Base-by-base conservation (phyloP, 306 rosid species). In the Sechiopsis laciniata region DNA sequence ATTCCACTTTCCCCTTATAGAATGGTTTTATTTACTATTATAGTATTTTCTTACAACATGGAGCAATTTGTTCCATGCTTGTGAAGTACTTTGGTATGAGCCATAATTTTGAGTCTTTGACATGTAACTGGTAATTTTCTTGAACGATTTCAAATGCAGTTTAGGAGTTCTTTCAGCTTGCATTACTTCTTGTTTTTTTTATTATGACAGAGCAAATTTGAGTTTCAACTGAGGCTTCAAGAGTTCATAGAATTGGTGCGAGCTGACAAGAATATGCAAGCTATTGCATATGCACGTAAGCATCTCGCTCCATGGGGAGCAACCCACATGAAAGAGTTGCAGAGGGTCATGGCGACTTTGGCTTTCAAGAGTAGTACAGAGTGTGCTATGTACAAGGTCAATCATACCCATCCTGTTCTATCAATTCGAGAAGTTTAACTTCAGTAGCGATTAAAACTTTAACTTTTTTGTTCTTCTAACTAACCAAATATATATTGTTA, bases 171-270 rank as follows among this genome's bases (percentile, higher is more conserved):
- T 71, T 55, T 74, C 22, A 45, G 42, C 60, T 32, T 74, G 21
- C 24, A 48, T 61, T 10, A 45, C 13, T 48, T 45, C 7, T 32
- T 60, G 29, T 74, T 75, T 32, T 60, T 42, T 74, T 75, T 21
- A 48, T 50, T 79, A 62, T 76, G 80, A 76, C 92, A 94, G 99
- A 88, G 97, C 78, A 86, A 94, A 80, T 85, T 94, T 68, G 97
- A 94, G 84, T 91, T 91, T 80, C 99, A 89, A 82, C 73, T 94
- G 86, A 86, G 99, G 85, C 92, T 89, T 85, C 99, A 94, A 81
- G 99, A 94, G 80, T 87, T 94, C 78, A 85, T 94, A 83, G 99
- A 91, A 84, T 82, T 94, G 80, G 99, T 94, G 57, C 90, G 96
- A 78, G 92, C 91, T 77, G 97, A 89, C 83, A 89, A 89, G 81